A percentile compares a stretch with the other conserved stretches of the same genome.
phyloP scores from a whole-genome alignment of 176 grass and related monocot species.

The Saccharum officinarum region DNA sequence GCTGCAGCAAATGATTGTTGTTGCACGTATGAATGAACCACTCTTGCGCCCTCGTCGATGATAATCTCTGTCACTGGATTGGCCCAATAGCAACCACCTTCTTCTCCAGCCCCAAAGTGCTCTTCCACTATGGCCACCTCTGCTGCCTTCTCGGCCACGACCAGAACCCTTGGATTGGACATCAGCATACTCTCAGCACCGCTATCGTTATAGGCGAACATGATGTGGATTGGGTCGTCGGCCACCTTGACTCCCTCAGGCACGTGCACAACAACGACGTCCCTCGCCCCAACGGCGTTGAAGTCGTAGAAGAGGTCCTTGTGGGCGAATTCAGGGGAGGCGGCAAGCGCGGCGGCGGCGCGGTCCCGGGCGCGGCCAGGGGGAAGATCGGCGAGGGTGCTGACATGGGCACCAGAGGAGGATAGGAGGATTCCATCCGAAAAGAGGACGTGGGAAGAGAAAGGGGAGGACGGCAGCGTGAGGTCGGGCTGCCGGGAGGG shows the following conservation, averaged over 20 bases:
- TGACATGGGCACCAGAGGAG: constrained; percentile 34
- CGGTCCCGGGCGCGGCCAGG: constrained; percentile 32
- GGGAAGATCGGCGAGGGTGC: constrained; percentile 40
- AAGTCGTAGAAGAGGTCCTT: constrained; percentile 73
- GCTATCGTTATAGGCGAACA: constrained; percentile 37
- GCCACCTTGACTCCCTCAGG: constrained; percentile 42
- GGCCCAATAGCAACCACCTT: constrained; percentile 74
- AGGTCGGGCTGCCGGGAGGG: constrained; percentile 26
- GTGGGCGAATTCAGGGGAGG: constrained; percentile 41
- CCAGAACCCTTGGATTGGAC: constrained; percentile 67
- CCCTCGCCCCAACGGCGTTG: constrained; percentile 63
- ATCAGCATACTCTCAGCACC: constrained; percentile 34
- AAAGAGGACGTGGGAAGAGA: constrained; percentile 38
- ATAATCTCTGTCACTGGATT: constrained; percentile 84
- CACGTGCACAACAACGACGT: constrained; percentile 49
- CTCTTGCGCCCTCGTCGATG: constrained; percentile 58
- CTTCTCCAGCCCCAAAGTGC: constrained; percentile 44
- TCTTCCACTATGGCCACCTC: constrained; percentile 65
- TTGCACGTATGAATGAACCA: constrained; percentile 87
- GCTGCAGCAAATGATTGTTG: constrained; percentile 65
- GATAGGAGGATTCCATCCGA: constrained; percentile 42
- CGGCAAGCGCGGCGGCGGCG: constrained; percentile 35
- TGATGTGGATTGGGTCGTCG: constrained; percentile 56
- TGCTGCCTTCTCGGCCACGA: constrained; percentile 57
- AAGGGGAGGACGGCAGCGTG: constrained; percentile 33